Evolutionary conservation across 1,139 yeast genomes (phyloP), one percentile per base, ranked within the genome.

Genomic region (Yamadazyma conglobata): DNA sequence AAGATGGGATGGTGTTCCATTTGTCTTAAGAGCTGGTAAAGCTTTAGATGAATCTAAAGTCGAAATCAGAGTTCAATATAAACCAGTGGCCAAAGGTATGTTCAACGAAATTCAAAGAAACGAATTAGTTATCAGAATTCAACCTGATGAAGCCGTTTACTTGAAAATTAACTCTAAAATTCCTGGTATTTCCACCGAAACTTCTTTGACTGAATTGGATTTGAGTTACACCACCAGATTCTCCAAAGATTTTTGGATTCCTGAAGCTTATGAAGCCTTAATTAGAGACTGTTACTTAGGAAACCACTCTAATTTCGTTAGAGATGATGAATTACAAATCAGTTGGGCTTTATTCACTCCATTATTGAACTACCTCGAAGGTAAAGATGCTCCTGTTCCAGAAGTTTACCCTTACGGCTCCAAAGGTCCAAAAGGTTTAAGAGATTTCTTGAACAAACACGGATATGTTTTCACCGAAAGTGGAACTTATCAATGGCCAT

Each of bases 1-100:
- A 60, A 79, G 97, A 57, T 91, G 99, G 99, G 91, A 84, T 44
- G 96, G 96, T 48, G 97, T 91, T 29, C 99, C 99, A 34, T 79
- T 91, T 53, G 83, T 91, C 32, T 69, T 91, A 69, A 78, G 95
- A 63, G 98, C 97, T 14, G 99, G 99, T 52, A 91, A 91, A 65
- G 96, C 96, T 10, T 69, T 89, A 38, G 86, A 88, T 53, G 91
- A 83, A 52, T 82, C 88, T 35, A 85, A 88, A 68, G 98, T 91
- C 34, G 98, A 93, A 64, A 81, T 93, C 43, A 77, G 97, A 59
- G 69, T 93, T 43, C 97, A 91, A 66, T 91, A 83, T 68, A 87
- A 82, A 62, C 83, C 84, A 28, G 93, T 84, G 33, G 80, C 88
- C 16, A 71, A 73, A 41, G 96, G 96, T 27, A 80, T 86, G 57